These are phyloP conservation scores for Amaranthus hypochondriacus DNA, from an alignment of 148 eudicot genomes.

Conservation along the genomic window DNA sequence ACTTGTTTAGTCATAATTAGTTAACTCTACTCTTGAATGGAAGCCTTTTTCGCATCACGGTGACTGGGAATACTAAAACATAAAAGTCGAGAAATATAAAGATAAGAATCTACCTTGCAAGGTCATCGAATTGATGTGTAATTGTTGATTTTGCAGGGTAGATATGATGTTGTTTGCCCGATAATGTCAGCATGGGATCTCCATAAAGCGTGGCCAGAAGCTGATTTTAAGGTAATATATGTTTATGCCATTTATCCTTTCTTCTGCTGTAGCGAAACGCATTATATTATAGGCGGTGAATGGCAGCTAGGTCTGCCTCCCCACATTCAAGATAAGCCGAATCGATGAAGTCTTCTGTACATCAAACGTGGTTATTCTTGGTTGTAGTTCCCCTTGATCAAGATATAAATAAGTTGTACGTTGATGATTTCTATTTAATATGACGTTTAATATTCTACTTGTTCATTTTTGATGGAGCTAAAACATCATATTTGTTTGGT, in stretches of 20 bases:
- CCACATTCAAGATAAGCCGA: neutral
- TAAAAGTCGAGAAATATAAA: neutral
- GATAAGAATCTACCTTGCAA: neutral
- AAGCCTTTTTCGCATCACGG: no score
- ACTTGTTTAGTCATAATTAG: no score
- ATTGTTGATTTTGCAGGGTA: constrained; percentile 55
- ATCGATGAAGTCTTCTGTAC: no score
- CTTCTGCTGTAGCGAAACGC: neutral
- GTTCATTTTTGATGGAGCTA: no score
- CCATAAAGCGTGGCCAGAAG: constrained; percentile 98
- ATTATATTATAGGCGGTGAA: no score
- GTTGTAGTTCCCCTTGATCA: no score
- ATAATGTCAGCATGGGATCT: constrained; percentile 99
- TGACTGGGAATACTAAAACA: neutral
- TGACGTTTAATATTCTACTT: no score
- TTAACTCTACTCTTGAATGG: no score
- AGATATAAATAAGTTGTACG: no score
- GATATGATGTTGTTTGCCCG: constrained; percentile 90
- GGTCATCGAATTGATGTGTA: constrained; percentile 11
- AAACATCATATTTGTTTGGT: no score
- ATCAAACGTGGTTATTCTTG: no score
- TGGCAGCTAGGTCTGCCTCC: neutral
- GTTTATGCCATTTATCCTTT: neutral
- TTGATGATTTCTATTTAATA: no score
- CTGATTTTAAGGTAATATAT: constrained; percentile 62